Percentiles rank a stretch among this genome's conserved stretches.
Evolutionary conservation across 176 grass and related monocot genomes (phyloP).

Genomic region (Coix lacrymajobi): DNA sequence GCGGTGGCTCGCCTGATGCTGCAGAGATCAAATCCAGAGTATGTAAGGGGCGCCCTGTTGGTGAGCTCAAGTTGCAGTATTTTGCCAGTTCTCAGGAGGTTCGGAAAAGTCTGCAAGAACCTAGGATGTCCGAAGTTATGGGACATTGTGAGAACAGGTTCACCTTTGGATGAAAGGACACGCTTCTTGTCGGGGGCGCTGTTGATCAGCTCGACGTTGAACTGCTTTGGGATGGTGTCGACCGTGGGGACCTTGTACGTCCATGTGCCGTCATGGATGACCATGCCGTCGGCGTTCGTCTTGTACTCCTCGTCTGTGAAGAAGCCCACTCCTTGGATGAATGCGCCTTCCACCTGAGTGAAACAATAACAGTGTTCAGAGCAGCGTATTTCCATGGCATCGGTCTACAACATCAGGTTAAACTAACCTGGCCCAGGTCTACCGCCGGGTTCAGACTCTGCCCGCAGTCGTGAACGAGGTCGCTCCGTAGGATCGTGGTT

Average conservation of each 20-base stretch:
- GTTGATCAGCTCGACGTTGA: conserved; percentile 75
- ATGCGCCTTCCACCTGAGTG: conserved; percentile 53
- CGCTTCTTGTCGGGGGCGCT: conserved; percentile 57
- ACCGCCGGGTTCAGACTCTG: conserved; percentile 86
- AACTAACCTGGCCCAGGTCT: conserved; percentile 70
- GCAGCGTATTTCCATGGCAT: background rate
- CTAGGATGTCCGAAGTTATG: background rate
- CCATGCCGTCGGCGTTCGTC: conserved; percentile 65
- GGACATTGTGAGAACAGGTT: background rate
- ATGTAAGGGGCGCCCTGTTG: background rate
- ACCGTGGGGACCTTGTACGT: conserved; percentile 83
- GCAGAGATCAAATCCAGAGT: background rate
- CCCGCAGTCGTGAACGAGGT: conserved; percentile 67
- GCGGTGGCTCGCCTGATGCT: conserved; percentile 81
- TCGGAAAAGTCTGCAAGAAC: background rate
- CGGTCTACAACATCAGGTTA: background rate
- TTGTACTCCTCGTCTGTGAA: conserved; percentile 67
- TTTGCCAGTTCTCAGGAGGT: background rate
- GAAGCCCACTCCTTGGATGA: conserved; percentile 80
- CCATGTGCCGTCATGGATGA: conserved; percentile 68
- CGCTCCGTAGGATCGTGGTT: conserved; percentile 68
- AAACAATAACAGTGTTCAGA: background rate
- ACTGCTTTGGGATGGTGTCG: conserved; percentile 77
- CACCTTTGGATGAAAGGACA: conserved; percentile 78
- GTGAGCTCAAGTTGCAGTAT: background rate